phyloP scores from a whole-genome alignment of 2,329 filamentous ascomycete species.

The Ophiocordyceps australis region DNA sequence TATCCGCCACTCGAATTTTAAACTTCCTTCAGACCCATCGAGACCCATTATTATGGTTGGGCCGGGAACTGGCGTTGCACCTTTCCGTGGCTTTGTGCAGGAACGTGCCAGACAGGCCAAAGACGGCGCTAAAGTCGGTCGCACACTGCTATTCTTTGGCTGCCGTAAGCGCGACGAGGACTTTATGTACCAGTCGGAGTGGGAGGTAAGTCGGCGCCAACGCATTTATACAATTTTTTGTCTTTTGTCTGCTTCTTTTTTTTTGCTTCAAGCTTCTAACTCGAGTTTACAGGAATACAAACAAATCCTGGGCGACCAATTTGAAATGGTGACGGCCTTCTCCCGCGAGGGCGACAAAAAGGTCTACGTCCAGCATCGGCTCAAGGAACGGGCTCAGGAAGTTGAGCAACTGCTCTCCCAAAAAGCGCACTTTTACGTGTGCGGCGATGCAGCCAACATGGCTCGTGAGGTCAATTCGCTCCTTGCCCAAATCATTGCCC shows the following conservation, averaged over 20 bases:
- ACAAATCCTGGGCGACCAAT: slow-evolving; percentile 67
- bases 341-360: slow-evolving; percentile 79
- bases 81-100: slow-evolving; percentile 89
- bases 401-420: slow-evolving; percentile 74
- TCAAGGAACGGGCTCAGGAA: slow-evolving; percentile 67
- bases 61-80: slow-evolving; percentile 88
- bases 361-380: slow-evolving; percentile 89
- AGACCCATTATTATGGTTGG: slow-evolving; percentile 95
- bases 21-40: slow-evolving; percentile 83
- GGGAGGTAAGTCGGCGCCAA: slow-evolving; percentile 51
- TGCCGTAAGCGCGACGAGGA: slow-evolving; percentile 81
- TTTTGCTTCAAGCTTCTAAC: too few species aligned
- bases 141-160: slow-evolving; percentile 85
- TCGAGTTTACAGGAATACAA: slow-evolving; percentile 59
- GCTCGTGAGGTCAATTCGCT: slow-evolving; percentile 80
- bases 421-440: slow-evolving; percentile 94
- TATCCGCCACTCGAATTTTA: slow-evolving; percentile 97
- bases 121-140: slow-evolving; percentile 66
- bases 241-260: too few species aligned
- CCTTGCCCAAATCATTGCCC: slow-evolving; percentile 72
- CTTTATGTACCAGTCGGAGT: slow-evolving; percentile 83
- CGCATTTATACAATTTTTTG: too few species aligned
- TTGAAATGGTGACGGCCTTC: slow-evolving; percentile 84
- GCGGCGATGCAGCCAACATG: slow-evolving; percentile 95
- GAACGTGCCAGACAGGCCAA: slow-evolving; percentile 74